Percentiles rank a stretch among this genome's conserved stretches.
Conservation (phyloP, 2,329 filamentous ascomycete species). For the Fusarium sp. region DNA sequence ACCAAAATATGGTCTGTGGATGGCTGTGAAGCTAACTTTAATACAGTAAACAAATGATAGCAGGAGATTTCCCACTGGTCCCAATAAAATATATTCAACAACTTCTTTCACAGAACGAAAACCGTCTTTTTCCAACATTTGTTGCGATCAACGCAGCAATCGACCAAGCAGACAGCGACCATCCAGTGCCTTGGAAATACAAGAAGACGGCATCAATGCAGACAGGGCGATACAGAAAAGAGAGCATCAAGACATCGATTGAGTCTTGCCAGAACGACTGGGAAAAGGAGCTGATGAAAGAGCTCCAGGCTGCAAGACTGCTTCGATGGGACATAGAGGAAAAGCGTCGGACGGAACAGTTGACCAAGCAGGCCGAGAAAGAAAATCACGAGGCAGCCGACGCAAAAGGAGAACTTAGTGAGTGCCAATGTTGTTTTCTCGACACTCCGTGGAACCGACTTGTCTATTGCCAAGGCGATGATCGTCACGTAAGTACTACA, state of each 20-base stretch:
- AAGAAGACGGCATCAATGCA: conserved; percentile 27
- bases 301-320: conserved; percentile 41
- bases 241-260: conserved; percentile 15
- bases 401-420: conserved; percentile 66
- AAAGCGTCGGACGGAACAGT: conserved; percentile 53
- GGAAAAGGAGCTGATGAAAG: conserved; percentile 32
- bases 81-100: conserved; percentile 23
- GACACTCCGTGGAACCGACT: conserved; percentile 76
- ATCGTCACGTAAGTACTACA: conserved; percentile 61
- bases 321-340: conserved; percentile 6
- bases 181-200: conserved; percentile 7
- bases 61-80: conserved; percentile 44
- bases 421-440: conserved; percentile 81
- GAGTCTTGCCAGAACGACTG: neutral
- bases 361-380: conserved; percentile 49
- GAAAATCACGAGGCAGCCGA: conserved; percentile 59
- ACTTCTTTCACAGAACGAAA: conserved; percentile 22
- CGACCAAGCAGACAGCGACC: neutral
- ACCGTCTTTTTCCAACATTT: conserved; percentile 38
- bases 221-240: conserved; percentile 10
- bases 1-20: neutral
- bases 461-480: conserved; percentile 73
- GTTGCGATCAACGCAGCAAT: conserved; percentile 26
- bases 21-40: conserved; percentile 15
- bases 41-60: conserved; percentile 36